phyloP scores from a whole-genome alignment of 2,329 filamentous ascomycete genomes.

The Erysiphe neolycopersici region DNA sequence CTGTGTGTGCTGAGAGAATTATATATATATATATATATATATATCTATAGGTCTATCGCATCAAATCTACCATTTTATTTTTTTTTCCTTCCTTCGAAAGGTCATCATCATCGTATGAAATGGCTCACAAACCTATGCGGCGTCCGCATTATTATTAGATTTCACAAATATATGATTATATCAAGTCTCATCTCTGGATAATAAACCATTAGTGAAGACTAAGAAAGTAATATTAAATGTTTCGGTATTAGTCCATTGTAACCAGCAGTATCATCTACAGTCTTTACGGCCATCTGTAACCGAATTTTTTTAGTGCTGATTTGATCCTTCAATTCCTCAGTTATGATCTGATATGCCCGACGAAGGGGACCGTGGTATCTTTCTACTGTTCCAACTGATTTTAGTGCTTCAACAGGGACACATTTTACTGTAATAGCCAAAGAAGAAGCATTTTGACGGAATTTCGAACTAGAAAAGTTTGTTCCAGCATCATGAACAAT shows the following conservation, averaged over 20 bases:
- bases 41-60: no score
- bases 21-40: no score
- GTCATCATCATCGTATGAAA: no score
- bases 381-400: conserved; percentile 1
- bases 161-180: no score
- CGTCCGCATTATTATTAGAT: no score
- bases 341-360: neutral
- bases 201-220: no score
- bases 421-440: neutral
- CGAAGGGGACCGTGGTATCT: neutral
- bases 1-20: no score
- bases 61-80: no score
- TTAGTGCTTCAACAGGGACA: neutral
- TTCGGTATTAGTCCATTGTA: neutral
- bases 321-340: neutral
- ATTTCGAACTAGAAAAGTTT: conserved; percentile 2
- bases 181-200: no score
- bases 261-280: neutral
- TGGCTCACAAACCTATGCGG: no score
- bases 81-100: no score
- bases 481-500: neutral
- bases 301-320: neutral
- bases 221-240: neutral
- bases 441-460: neutral
- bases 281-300: conserved; percentile 1